A percentile compares a stretch with the other conserved stretches of the same genome.
Conservation (phyloP, 139 green algal genomes). For the Volvox africanus region DNA sequence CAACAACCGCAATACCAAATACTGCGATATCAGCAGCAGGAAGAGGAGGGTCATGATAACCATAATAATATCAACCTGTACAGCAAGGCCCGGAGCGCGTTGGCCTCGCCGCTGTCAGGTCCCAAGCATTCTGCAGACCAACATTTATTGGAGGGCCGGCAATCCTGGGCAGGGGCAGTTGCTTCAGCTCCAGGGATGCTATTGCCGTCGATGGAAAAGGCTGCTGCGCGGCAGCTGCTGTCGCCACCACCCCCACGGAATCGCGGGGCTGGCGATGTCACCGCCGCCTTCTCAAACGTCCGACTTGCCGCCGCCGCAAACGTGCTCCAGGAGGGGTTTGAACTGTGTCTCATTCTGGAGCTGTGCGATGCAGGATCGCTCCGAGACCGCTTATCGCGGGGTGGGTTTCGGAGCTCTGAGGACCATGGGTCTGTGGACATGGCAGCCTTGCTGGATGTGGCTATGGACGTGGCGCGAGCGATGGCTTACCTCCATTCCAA, state of each 20-base stretch:
- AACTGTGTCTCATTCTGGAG: slow-evolving; percentile 37
- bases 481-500: slow-evolving; percentile 63
- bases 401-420: not conserved
- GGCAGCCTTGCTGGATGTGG: slow-evolving; percentile 49
- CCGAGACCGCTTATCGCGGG: not conserved
- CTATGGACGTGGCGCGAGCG: slow-evolving; percentile 57
- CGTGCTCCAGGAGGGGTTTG: not conserved
- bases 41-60: too few relatives aligned
- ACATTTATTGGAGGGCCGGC: too few relatives aligned
- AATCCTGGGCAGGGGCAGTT: too few relatives aligned
- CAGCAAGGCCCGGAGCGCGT: too few relatives aligned
- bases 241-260: not conserved
- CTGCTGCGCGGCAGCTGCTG: not conserved
- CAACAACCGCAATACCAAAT: too few relatives aligned
- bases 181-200: too few relatives aligned
- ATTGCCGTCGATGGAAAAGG: too few relatives aligned
- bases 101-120: too few relatives aligned
- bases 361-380: slow-evolving; percentile 19
- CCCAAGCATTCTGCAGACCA: too few relatives aligned
- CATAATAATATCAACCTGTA: too few relatives aligned
- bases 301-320: not conserved
- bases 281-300: not conserved
- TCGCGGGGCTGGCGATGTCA: not conserved
- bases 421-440: slow-evolving; percentile 39
- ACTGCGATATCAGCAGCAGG: too few relatives aligned